These are phyloP conservation scores for Fusarium mundagurra DNA, from an alignment of 2,329 filamentous ascomycete species.

Conservation along the genomic window DNA sequence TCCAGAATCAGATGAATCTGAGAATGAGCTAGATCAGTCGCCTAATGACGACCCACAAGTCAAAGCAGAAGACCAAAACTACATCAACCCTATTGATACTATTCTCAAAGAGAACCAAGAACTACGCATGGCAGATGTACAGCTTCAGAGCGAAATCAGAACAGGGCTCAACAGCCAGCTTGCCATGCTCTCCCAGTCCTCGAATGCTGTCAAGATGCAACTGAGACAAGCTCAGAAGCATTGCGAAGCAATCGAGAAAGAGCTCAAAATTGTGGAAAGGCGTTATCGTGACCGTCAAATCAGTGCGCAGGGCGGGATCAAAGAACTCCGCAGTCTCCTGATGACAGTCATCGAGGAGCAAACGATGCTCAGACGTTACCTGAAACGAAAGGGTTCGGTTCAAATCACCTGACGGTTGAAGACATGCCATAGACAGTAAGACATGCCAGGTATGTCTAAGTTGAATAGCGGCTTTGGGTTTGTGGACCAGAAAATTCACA, in stretches of 20 bases:
- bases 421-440: neutral
- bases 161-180: neutral
- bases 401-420: neutral
- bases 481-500: too few species aligned
- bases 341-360: neutral
- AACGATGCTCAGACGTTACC: accelerated
- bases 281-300: neutral
- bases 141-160: neutral
- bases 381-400: too few species aligned
- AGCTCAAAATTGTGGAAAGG: neutral
- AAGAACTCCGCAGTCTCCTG: neutral
- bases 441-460: too few species aligned
- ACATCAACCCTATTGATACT: accelerated
- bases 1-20: neutral
- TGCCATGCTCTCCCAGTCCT: neutral
- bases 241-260: neutral
- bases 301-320: neutral
- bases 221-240: neutral
- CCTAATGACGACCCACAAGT: neutral
- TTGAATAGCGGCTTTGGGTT: too few species aligned
- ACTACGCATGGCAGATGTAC: neutral
- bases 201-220: neutral
- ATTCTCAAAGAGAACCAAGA: neutral
- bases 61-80: neutral
- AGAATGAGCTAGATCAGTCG: too few species aligned